Evolutionary conservation across 2,329 filamentous ascomycete genomes (phyloP).

Genomic region (Aspergillus pseudonomiae): DNA sequence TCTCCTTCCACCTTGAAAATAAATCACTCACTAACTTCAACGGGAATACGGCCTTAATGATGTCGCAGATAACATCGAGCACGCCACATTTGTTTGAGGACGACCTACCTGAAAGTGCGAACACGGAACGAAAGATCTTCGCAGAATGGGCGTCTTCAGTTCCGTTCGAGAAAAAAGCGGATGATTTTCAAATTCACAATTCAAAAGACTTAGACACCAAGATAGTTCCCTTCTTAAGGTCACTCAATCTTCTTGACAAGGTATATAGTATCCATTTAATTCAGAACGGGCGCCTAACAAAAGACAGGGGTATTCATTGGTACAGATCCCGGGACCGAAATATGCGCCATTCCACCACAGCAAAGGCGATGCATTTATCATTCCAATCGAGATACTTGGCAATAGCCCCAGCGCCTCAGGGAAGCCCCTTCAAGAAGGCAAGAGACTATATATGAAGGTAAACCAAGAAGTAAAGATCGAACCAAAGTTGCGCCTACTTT

Average conservation of each 20-base stretch:
- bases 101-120: not conserved
- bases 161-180: not conserved
- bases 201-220: not conserved
- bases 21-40: no score
- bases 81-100: no score
- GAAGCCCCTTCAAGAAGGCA: not conserved
- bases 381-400: not conserved
- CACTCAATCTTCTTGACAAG: not conserved
- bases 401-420: not conserved
- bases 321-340: not conserved
- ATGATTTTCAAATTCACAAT: constrained; percentile 1
- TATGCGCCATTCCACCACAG: not conserved
- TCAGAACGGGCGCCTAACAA: not conserved
- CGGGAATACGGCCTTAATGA: no score
- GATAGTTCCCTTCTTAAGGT: not conserved
- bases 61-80: no score
- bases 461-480: not conserved
- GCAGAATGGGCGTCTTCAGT: constrained; percentile 1
- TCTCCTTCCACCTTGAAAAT: no score
- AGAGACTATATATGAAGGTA: not conserved
- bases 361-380: not conserved
- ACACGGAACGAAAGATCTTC: not conserved
- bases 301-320: no score
- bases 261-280: not conserved
- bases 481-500: constrained; percentile 3